phyloP scores from a whole-genome alignment of 2,329 filamentous ascomycete genomes.

The Mycosphaerelloides madeirae region DNA sequence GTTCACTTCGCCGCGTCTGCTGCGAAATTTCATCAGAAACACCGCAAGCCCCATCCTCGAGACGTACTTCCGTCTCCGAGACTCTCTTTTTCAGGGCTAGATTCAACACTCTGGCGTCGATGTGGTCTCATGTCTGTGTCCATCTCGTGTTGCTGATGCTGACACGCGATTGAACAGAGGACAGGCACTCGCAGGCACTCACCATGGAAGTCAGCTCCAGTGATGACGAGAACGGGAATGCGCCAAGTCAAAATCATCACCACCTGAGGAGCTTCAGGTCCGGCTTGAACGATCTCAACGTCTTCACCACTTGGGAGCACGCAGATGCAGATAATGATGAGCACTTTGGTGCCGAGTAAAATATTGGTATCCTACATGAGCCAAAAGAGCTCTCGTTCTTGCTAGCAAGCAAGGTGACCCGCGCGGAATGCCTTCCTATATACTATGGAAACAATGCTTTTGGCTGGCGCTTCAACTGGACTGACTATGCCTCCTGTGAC shows the following conservation, averaged over 20 bases:
- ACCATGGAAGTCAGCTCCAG: not conserved
- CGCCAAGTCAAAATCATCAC: no score
- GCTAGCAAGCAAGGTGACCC: slow-evolving; percentile 8
- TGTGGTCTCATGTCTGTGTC: no score
- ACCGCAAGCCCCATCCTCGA: no score
- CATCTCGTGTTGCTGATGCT: not conserved
- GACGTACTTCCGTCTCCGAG: no score
- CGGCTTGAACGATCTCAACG: slow-evolving; percentile 2
- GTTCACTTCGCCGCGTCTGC: no score
- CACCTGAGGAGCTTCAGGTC: not conserved
- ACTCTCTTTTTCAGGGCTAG: no score
- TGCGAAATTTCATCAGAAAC: not conserved
- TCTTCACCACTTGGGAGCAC: not conserved
- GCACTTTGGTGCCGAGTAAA: slow-evolving; percentile 8
- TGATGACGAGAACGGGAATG: no score
- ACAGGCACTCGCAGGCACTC: no score
- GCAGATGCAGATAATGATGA: slow-evolving; percentile 8
- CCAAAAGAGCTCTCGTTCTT: slow-evolving; percentile 9
- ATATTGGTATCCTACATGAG: slow-evolving; percentile 15
- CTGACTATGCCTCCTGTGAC: slow-evolving; percentile 5
- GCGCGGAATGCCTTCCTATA: slow-evolving; percentile 9
- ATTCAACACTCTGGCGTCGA: not conserved
- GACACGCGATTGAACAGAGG: not conserved
- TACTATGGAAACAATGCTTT: slow-evolving; percentile 15
- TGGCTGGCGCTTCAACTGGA: slow-evolving; percentile 12